Evolutionary conservation across 192 early-diverging fungal genomes (phyloP), one percentile per base, ranked within the genome.

Genomic region (Entomortierella lignicola): DNA sequence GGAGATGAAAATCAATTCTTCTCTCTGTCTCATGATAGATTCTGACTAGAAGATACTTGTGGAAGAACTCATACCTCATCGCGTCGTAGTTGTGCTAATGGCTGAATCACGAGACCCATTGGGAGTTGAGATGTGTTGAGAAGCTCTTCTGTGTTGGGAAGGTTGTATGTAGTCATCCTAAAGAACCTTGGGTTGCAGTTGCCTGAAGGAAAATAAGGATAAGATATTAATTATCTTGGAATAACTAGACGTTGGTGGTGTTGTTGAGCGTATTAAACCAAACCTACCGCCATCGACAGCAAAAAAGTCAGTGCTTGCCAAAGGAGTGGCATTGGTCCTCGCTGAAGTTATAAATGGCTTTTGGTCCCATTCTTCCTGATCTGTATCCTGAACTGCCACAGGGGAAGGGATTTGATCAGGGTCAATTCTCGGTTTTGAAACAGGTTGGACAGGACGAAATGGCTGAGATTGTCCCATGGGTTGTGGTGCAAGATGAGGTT

Each of bases 351-450:
- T 85, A 87, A 91, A 99, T 8, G 90, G 84, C 67, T 88, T 74
- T 21, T 85, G 81, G 18, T 84, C 85, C 80, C 93, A 92, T 8
- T 86, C 58, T 21, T 88, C 74, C 71, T 97, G 95, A 81, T 99
- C 96, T 27, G 82, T 77, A 53, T 90, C 89, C 63, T 97, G 95
- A 43, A 96, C 95, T 30, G 85, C 83, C 17, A 95, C 86, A 23
- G 97, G 96, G 20, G 92, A 91, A 17, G 98, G 98, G 54, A 99
- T 95, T 69, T 96, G 94, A 82, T 95, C 92, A 0, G 97, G 96
- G 71, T 99, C 95, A 56, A 99, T 99, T 23, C 88, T 87, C 23
- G 91, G 66, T 62, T 84, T 85, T 80, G 84, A 77, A 37, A 55
- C 72, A 27, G 82, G 77, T 37, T 66, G 52, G 15, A 52, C 42